Conservation (phyloP, 2,329 filamentous ascomycete genomes). For the Calonectria multiphialidica region DNA sequence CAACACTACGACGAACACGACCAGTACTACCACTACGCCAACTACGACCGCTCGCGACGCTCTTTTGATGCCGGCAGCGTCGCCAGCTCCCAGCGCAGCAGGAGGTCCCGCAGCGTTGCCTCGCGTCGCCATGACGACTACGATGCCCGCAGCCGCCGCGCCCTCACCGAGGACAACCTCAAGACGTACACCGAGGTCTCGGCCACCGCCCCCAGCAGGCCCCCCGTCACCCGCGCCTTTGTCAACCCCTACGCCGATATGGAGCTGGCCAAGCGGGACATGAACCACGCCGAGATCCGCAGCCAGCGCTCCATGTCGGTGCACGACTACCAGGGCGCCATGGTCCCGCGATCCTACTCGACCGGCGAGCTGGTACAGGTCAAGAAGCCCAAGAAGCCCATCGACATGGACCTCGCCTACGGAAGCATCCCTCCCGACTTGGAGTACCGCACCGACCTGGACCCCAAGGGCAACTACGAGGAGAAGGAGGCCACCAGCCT, state of each 20-base stretch:
- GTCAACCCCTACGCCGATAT: conserved; percentile 50
- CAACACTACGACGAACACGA: conserved; percentile 47
- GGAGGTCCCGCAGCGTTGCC: conserved; percentile 52
- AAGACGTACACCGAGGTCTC: conserved; percentile 66
- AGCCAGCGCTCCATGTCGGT: conserved; percentile 34
- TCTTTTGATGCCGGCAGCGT: conserved; percentile 48
- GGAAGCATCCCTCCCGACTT: conserved; percentile 83
- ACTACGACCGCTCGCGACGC: conserved; percentile 49
- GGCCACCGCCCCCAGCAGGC: conserved; percentile 57
- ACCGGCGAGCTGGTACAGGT: conserved; percentile 51
- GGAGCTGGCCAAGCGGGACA: conserved; percentile 53
- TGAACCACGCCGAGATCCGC: conserved; percentile 46
- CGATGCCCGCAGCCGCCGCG: conserved; percentile 48
- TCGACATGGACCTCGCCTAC: conserved; percentile 95
- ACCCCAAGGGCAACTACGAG: conserved; percentile 60
- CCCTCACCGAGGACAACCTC: conserved; percentile 66
- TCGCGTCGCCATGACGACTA: conserved; percentile 43
- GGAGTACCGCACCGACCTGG: conserved; percentile 60
- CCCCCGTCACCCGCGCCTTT: conserved; percentile 58
- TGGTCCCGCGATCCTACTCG: conserved; percentile 53
- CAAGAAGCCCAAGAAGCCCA: conserved; percentile 57
- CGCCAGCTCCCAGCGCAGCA: conserved; percentile 58
- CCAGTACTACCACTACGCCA: conserved; percentile 46
- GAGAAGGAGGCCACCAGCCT: conserved; percentile 69
- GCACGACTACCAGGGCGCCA: conserved; percentile 36